These are phyloP conservation scores for Colletotrichum zoysiae DNA, from an alignment of 2,329 filamentous ascomycete species.

Conservation along the genomic window DNA sequence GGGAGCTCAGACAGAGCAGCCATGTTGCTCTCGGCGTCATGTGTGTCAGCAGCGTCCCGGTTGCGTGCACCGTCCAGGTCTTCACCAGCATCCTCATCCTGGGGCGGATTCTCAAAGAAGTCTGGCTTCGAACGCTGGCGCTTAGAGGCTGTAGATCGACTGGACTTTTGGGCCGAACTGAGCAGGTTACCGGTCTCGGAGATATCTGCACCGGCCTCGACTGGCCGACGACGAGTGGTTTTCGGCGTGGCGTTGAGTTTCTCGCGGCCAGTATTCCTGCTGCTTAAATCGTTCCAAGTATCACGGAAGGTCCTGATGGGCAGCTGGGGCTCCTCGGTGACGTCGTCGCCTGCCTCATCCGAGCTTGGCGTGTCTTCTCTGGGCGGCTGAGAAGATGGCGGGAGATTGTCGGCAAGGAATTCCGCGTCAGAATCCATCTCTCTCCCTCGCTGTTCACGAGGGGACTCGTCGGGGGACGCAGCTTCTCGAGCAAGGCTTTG, in stretches of 20 bases:
- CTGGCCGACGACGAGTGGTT: slow-evolving; percentile 3
- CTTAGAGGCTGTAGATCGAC: slow-evolving; percentile 56
- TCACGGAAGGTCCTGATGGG: slow-evolving; percentile 12
- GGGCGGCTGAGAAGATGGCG: slow-evolving; percentile 34
- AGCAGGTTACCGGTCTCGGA: slow-evolving; percentile 38
- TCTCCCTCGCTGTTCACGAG: not conserved
- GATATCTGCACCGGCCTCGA: slow-evolving; percentile 28
- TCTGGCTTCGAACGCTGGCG: slow-evolving; percentile 57
- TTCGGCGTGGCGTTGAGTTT: slow-evolving; percentile 45
- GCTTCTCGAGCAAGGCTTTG: slow-evolving; percentile 21
- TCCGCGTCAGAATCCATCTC: not conserved
- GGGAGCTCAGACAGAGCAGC: not conserved
- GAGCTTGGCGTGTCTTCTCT: slow-evolving; percentile 22
- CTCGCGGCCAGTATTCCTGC: slow-evolving; percentile 46
- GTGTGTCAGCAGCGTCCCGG: slow-evolving; percentile 37
- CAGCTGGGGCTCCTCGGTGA: slow-evolving; percentile 42
- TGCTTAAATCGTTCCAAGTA: slow-evolving; percentile 35
- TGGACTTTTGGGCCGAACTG: slow-evolving; percentile 35
- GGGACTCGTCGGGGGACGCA: slow-evolving; percentile 9
- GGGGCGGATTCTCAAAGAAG: slow-evolving; percentile 52
- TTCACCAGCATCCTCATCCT: slow-evolving; percentile 42
- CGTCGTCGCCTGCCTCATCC: slow-evolving; percentile 45
- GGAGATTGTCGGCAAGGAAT: slow-evolving; percentile 20
- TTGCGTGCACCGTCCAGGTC: slow-evolving; percentile 23
- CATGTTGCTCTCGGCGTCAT: slow-evolving; percentile 20